Conservation (phyloP, 2,329 filamentous ascomycete species). For the Colletotrichum gloeosporioides region DNA sequence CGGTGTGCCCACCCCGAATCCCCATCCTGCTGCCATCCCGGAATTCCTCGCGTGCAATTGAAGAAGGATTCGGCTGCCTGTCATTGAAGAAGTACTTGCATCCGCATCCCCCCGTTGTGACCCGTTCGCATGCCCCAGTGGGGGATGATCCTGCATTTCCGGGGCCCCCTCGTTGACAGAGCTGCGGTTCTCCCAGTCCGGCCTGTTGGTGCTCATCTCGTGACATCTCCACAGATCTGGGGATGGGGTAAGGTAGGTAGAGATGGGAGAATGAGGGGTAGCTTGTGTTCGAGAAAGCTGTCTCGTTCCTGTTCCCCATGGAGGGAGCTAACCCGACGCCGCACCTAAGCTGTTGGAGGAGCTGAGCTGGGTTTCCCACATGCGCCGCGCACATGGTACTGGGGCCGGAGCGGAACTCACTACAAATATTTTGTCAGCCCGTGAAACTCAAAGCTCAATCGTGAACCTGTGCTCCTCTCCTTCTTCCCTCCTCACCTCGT, state of each 20-base stretch:
- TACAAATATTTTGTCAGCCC: slow-evolving; percentile 24
- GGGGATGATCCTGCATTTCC: slow-evolving; percentile 10
- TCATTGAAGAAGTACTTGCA: neutral
- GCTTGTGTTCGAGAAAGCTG: slow-evolving; percentile 18
- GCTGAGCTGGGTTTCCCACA: slow-evolving; percentile 3
- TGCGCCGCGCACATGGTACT: neutral
- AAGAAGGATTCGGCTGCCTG: slow-evolving; percentile 1
- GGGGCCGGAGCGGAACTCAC: neutral
- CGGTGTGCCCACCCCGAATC: slow-evolving; percentile 9
- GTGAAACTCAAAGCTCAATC: slow-evolving; percentile 7
- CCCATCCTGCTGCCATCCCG: neutral
- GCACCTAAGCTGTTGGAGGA: neutral
- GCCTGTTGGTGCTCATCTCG: slow-evolving; percentile 19
- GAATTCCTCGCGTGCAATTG: neutral
- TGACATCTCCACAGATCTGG: slow-evolving; percentile 23
- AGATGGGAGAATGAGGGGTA: slow-evolving; percentile 21
- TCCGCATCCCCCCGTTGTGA: neutral
- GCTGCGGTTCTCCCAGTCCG: slow-evolving; percentile 12
- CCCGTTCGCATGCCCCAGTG: slow-evolving; percentile 16
- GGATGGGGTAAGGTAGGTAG: slow-evolving; percentile 16
- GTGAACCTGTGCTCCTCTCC: neutral
- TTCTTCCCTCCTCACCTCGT: neutral
- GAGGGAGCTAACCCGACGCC: slow-evolving; percentile 19
- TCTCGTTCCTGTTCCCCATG: slow-evolving; percentile 7
- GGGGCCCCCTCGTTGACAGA: slow-evolving; percentile 15